Evolutionary conservation across 1,284 basidiomycete species (phyloP).

Genomic region (Apiotrichum veenhuisii): DNA sequence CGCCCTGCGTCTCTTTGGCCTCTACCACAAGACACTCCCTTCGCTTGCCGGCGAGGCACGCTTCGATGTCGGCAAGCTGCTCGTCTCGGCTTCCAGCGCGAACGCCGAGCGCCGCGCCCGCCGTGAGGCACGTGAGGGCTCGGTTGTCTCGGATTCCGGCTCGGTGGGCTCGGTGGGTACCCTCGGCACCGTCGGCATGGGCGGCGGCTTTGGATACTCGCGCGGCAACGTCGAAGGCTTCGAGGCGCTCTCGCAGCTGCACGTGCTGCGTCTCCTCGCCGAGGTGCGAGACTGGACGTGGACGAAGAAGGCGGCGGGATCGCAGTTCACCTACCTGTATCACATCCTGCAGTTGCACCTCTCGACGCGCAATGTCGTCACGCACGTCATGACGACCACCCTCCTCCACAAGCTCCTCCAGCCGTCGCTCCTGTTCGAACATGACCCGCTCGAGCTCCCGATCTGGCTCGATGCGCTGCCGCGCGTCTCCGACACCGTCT

Average conservation of each 20-base stretch:
- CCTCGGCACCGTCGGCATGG: slow-evolving; percentile 48
- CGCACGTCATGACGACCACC: slow-evolving; percentile 57
- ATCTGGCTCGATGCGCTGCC: slow-evolving; percentile 66
- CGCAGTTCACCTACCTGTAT: slow-evolving; percentile 56
- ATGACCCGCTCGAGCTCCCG: slow-evolving; percentile 66
- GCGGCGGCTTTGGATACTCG: slow-evolving; percentile 49
- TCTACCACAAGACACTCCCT: slow-evolving; percentile 76
- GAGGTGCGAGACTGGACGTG: slow-evolving; percentile 73
- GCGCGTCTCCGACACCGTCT: slow-evolving; percentile 51
- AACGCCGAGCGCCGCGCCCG: slow-evolving; percentile 43
- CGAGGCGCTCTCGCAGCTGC: slow-evolving; percentile 65
- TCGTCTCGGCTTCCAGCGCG: slow-evolving; percentile 56
- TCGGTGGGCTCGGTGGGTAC: slow-evolving; percentile 45
- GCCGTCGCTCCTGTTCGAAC: slow-evolving; percentile 73
- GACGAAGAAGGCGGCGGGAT: slow-evolving; percentile 61
- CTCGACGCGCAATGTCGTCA: slow-evolving; percentile 55
- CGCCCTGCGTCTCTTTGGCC: slow-evolving; percentile 71
- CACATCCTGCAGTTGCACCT: slow-evolving; percentile 65
- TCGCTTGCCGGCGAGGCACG: slow-evolving; percentile 68
- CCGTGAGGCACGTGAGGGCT: slow-evolving; percentile 42
- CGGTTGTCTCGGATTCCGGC: slow-evolving; percentile 43
- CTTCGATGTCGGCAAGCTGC: slow-evolving; percentile 79
- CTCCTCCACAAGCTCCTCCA: slow-evolving; percentile 64
- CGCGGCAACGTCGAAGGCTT: slow-evolving; percentile 54
- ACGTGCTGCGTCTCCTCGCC: slow-evolving; percentile 68